Conservation (phyloP, 164 flowering plant genomes). For the Aristolochia contorta region DNA sequence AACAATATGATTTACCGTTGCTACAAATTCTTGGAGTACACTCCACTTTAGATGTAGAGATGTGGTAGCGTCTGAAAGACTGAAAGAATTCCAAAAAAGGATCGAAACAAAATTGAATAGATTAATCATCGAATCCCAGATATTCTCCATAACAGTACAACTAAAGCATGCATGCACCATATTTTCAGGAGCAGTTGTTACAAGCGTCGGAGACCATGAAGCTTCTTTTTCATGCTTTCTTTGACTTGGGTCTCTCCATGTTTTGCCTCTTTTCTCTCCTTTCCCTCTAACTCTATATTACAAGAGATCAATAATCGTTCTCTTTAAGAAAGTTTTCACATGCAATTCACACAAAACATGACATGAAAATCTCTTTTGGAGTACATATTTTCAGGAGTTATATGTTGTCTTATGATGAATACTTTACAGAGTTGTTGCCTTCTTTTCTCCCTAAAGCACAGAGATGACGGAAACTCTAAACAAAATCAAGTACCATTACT, state of each 20-base stretch:
- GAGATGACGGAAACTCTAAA: too few species aligned
- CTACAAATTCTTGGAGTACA: too few species aligned
- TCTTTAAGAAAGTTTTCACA: not conserved
- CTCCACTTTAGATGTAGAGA: not conserved
- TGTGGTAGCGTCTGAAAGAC: not conserved
- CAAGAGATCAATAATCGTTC: not conserved
- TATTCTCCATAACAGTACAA: constrained; percentile 4
- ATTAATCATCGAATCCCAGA: not conserved
- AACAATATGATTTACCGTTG: too few species aligned
- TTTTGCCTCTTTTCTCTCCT: not conserved
- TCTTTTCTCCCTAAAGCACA: not conserved
- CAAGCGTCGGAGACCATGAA: constrained; percentile 16
- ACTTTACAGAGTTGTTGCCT: not conserved
- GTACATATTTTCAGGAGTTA: not conserved
- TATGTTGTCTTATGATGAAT: not conserved
- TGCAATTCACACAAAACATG: not conserved
- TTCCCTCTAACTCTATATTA: not conserved
- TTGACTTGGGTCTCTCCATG: constrained; percentile 4
- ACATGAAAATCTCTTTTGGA: not conserved
- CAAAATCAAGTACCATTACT: not conserved
- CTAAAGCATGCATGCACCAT: constrained; percentile 6
- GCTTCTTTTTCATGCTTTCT: constrained; percentile 6
- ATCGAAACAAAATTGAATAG: not conserved
- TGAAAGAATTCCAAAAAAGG: not conserved
- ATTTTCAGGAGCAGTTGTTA: constrained; percentile 4